Evolutionary conservation across 2,329 filamentous ascomycete species (phyloP).

Genomic region (Rhynchosporium graminicola): DNA sequence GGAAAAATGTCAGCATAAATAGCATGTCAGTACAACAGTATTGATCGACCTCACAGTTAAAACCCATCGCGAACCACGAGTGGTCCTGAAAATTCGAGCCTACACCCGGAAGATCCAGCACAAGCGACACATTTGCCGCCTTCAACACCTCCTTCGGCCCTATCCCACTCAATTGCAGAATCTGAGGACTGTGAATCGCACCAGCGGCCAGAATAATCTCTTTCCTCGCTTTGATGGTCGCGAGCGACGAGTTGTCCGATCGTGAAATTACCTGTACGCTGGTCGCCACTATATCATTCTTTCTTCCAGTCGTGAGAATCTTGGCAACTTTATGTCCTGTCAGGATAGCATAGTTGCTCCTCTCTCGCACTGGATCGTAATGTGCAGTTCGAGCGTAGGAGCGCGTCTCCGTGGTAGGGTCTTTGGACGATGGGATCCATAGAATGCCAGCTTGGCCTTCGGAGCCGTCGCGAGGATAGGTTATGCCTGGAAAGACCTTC

Average conservation of each 20-base stretch:
- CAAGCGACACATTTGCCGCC: conserved; percentile 38
- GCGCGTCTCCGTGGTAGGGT: conserved; percentile 31
- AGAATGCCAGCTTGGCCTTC: conserved; percentile 19
- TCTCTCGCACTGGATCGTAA: conserved; percentile 39
- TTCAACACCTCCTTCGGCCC: conserved; percentile 38
- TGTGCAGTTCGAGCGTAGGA: conserved; percentile 46
- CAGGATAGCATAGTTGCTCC: conserved; percentile 31
- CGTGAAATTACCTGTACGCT: not conserved
- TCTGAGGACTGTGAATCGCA: conserved; percentile 34
- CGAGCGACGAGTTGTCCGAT: not conserved
- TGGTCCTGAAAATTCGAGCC: conserved; percentile 43
- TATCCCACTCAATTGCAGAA: conserved; percentile 32
- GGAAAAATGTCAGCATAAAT: too few species aligned
- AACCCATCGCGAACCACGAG: conserved; percentile 4
- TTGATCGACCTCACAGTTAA: not conserved
- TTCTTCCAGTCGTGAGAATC: not conserved
- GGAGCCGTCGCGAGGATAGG: conserved; percentile 14
- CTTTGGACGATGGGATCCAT: conserved; percentile 20
- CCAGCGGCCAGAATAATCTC: conserved; percentile 44
- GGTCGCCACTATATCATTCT: not conserved
- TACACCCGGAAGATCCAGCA: conserved; percentile 45
- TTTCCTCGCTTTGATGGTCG: conserved; percentile 22
- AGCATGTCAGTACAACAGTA: not conserved
- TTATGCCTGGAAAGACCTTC: conserved; percentile 10
- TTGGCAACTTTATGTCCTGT: conserved; percentile 22